These are phyloP conservation scores for Trichoderma sp. DNA, from an alignment of 2,329 filamentous ascomycete species.

Conservation along the genomic window DNA sequence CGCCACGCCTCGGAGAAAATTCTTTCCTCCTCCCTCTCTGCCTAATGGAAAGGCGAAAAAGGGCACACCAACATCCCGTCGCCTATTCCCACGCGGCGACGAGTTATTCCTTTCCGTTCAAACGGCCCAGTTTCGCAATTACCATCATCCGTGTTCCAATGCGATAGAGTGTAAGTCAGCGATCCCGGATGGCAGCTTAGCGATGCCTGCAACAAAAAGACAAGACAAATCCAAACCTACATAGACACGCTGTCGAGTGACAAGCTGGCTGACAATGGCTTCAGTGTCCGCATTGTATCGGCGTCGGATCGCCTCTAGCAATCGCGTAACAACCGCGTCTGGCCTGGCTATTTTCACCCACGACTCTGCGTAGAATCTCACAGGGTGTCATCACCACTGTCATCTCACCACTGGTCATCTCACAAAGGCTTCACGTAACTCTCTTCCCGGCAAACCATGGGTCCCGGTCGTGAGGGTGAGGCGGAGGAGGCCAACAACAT, in stretches of 20 bases:
- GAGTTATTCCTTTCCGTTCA: constrained; percentile 53
- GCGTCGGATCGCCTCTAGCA: constrained; percentile 19
- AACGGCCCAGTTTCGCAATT: constrained; percentile 44
- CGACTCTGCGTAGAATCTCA: not conserved
- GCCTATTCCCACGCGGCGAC: constrained; percentile 34
- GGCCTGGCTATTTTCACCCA: not conserved
- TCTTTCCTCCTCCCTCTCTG: constrained; percentile 34
- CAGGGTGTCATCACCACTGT: not conserved
- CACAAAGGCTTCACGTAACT: not conserved
- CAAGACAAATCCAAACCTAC: not conserved
- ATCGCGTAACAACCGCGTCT: constrained; percentile 20
- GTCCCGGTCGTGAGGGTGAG: constrained; percentile 38
- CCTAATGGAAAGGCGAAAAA: constrained; percentile 31
- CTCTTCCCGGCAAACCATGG: constrained; percentile 30
- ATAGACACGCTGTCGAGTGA: constrained; percentile 20
- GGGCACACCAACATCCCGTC: constrained; percentile 31
- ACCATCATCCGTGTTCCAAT: constrained; percentile 42
- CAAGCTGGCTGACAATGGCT: constrained; percentile 28
- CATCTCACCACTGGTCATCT: too few species aligned
- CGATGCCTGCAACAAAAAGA: constrained; percentile 6
- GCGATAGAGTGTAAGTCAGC: constrained; percentile 38
- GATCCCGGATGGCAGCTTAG: constrained; percentile 4
- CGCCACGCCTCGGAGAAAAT: constrained; percentile 36
- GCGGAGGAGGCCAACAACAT: constrained; percentile 40
- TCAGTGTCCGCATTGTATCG: constrained; percentile 19